Evolutionary conservation across 2,329 filamentous ascomycete species (phyloP), one percentile per base, ranked within the genome.

Genomic region (Monilinia aucupariae): DNA sequence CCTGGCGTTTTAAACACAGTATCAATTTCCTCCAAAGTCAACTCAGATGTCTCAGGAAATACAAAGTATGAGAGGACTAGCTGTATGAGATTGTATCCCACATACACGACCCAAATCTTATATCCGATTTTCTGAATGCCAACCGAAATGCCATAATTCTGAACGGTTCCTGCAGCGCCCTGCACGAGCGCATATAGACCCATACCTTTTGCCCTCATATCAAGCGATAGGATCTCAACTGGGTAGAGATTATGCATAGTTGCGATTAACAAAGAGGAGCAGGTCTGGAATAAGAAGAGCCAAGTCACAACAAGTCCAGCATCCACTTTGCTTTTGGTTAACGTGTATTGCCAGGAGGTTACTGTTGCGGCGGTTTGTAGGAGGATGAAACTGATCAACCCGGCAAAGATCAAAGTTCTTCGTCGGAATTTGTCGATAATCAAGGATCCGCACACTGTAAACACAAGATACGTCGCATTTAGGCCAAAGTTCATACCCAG

Each of bases 1-100:
- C 76, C 77, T 5, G 74, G 73, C 0, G 77, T 79, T 66, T 79
- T 82, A 64, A 86, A 85, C 62, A 85, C 82, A 50, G 79, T 82
- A 69, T 90, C 87, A 68, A 90, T 86, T 75, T 90, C 85, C 75
- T 91, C 88, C 64, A 90, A 81, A 2, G 83, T 84, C 10, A 90
- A 79, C 52, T 86, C 87, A 79, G 89, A 89, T 68, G 87, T 90
- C 76, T 90, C 88, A 65, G 87, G 87, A 66, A 90, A 80, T 69
- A 86, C 75, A 74, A 82, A 79, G 72, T 77, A 85, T 59, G 82
- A 75, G 9, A 77, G 67, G 3, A 77, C 68, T n/a, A 82, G 71
- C 68, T 80, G 79, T n/a, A 78, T 53, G 3, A 71, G 70, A 69
- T 81, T 82, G 69, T 81, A 81, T 34, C 73, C 76, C 48, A 81